These are phyloP conservation scores for Suillus cothurnatus DNA, from an alignment of 768 basidiomycete genomes.

Conservation along the genomic window DNA sequence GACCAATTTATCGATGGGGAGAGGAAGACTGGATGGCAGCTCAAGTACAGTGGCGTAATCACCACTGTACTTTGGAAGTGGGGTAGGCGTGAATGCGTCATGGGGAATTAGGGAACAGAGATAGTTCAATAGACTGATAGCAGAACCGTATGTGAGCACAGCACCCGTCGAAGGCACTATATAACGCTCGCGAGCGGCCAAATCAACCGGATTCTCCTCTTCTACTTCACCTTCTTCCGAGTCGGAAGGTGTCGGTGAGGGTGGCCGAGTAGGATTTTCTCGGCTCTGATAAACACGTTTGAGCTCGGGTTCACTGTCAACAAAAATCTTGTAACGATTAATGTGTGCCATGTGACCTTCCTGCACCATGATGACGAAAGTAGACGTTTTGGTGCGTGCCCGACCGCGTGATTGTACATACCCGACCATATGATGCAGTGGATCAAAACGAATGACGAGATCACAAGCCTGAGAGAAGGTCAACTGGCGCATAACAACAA, in stretches of 20 bases:
- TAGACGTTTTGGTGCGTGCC: conserved; percentile 74
- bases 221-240: conserved; percentile 41
- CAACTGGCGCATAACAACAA: conserved; percentile 6
- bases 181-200: conserved; percentile 71
- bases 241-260: conserved; percentile 27
- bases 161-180: conserved; percentile 75
- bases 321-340: conserved; percentile 58
- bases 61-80: conserved; percentile 62
- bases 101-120: conserved; percentile 79
- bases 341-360: conserved; percentile 57
- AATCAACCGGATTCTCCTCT: conserved; percentile 54
- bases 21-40: conserved; percentile 69
- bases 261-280: conserved; percentile 34
- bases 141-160: conserved; percentile 75
- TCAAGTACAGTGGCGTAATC: conserved; percentile 59
- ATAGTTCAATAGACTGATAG: conserved; percentile 68
- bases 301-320: conserved; percentile 64
- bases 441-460: conserved; percentile 84
- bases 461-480: conserved; percentile 68
- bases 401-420: conserved; percentile 91
- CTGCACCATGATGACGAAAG: conserved; percentile 81
- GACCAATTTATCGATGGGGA: conserved; percentile 52
- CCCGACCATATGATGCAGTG: conserved; percentile 78
- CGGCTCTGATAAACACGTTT: conserved; percentile 62
- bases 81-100: conserved; percentile 65